Evolutionary conservation across 768 basidiomycete species (phyloP).

Genomic region (Hemileccinum rubropunctum): DNA sequence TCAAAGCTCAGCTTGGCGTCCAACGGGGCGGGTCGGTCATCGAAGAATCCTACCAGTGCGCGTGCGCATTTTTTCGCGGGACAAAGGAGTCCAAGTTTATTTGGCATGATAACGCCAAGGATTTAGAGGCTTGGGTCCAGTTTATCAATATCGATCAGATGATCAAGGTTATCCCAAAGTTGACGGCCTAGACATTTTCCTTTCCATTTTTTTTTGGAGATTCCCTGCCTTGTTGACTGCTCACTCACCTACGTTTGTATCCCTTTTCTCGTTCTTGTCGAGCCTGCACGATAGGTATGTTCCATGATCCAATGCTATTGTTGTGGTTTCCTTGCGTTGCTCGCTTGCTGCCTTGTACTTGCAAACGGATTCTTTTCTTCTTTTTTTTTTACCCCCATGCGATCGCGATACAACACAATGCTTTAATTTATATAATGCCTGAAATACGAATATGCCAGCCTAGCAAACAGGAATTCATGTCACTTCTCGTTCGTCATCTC

Average conservation of each 20-base stretch:
- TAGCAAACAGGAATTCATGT: too few relatives aligned
- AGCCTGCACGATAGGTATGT: constrained; percentile 7
- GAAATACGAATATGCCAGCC: too few relatives aligned
- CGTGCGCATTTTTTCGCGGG: constrained; percentile 73
- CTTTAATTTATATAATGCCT: too few relatives aligned
- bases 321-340: neutral
- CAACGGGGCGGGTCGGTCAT: constrained; percentile 50
- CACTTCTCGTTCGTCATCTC: too few relatives aligned
- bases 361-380: too few relatives aligned
- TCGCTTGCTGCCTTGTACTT: neutral
- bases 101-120: constrained; percentile 64
- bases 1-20: constrained; percentile 69
- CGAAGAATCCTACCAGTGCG: constrained; percentile 74
- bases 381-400: too few relatives aligned
- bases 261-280: neutral
- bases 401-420: neutral
- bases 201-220: neutral
- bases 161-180: constrained; percentile 73
- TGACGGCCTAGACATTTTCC: constrained; percentile 48
- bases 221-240: neutral
- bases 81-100: constrained; percentile 63
- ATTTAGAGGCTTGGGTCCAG: constrained; percentile 78
- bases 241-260: neutral
- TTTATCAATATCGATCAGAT: constrained; percentile 83
- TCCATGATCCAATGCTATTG: neutral